These are phyloP conservation scores for Aspergillus ustus DNA, from an alignment of 2,329 filamentous ascomycete species.

Conservation along the genomic window DNA sequence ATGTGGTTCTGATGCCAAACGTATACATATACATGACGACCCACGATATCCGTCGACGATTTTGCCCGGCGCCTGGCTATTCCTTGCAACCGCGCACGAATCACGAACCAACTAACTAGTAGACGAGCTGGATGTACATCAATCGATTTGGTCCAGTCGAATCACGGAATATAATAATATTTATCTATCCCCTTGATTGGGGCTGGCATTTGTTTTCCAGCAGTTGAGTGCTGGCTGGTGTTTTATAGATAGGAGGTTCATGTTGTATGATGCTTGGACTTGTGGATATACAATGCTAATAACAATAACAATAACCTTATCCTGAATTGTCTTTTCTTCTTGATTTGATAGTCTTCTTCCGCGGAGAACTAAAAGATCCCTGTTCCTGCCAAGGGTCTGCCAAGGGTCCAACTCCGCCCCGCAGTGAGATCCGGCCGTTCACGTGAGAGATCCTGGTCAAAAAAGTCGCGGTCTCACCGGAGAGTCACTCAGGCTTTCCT, in stretches of 20 bases:
- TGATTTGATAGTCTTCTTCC: no score
- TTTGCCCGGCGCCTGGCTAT: background rate
- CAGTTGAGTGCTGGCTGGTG: slow-evolving; percentile 6
- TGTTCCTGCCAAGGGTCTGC: no score
- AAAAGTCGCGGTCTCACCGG: no score
- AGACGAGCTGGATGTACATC: background rate
- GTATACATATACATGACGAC: background rate
- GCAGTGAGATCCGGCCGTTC: no score
- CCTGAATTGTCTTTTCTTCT: no score
- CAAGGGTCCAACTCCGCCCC: no score
- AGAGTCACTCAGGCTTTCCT: no score
- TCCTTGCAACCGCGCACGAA: background rate
- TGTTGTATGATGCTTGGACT: slow-evolving; percentile 12
- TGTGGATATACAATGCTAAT: slow-evolving; percentile 13
- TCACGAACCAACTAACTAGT: background rate
- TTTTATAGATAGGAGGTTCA: background rate
- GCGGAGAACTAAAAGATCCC: no score
- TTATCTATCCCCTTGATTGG: slow-evolving; percentile 1
- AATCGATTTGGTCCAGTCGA: background rate
- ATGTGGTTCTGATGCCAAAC: slow-evolving; percentile 38
- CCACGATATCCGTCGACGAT: background rate
- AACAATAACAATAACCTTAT: background rate
- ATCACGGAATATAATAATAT: slow-evolving; percentile 1
- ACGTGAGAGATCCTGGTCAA: no score
- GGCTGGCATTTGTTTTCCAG: slow-evolving; percentile 1